phyloP scores from a whole-genome alignment of 2,329 filamentous ascomycete species.

The Ophiostoma quercus region DNA sequence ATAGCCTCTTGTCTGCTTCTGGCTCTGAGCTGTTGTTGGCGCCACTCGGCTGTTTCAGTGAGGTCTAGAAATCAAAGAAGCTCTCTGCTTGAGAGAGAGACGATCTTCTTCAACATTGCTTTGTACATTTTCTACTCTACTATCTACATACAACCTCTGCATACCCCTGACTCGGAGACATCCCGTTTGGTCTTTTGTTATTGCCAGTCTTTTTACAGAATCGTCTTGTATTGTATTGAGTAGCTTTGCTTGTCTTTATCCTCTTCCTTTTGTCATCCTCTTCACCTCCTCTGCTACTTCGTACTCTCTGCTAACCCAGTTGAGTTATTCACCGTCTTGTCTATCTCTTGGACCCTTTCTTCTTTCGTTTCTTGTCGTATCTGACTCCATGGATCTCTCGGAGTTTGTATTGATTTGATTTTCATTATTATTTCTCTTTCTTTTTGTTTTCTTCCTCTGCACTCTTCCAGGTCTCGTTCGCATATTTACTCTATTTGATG shows the following conservation, averaged over 20 bases:
- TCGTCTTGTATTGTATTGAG: not conserved
- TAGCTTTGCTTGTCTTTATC: not conserved
- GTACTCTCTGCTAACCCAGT: not conserved
- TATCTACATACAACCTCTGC: not conserved
- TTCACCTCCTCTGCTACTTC: not conserved
- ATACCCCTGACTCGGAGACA: constrained; percentile 13
- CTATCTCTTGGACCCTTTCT: not conserved
- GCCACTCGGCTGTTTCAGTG: constrained; percentile 35
- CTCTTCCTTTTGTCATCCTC: constrained; percentile 3
- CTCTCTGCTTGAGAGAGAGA: not conserved
- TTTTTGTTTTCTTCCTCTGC: not conserved
- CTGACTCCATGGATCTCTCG: not conserved
- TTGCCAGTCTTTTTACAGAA: not conserved
- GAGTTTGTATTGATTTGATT: constrained; percentile 24
- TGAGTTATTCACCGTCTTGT: constrained; percentile 2
- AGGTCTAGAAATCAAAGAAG: not conserved
- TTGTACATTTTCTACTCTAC: not conserved
- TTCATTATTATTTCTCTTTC: constrained; percentile 33
- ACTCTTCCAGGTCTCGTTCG: not conserved
- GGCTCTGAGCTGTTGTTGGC: constrained; percentile 27
- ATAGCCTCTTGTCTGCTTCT: constrained; percentile 14
- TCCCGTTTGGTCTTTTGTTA: not conserved
- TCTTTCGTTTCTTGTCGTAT: not conserved
- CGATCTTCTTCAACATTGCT: not conserved
- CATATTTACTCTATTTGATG: not conserved